These are phyloP conservation scores for Lepiota venenata DNA, from an alignment of 768 basidiomycete species.

Conservation along the genomic window DNA sequence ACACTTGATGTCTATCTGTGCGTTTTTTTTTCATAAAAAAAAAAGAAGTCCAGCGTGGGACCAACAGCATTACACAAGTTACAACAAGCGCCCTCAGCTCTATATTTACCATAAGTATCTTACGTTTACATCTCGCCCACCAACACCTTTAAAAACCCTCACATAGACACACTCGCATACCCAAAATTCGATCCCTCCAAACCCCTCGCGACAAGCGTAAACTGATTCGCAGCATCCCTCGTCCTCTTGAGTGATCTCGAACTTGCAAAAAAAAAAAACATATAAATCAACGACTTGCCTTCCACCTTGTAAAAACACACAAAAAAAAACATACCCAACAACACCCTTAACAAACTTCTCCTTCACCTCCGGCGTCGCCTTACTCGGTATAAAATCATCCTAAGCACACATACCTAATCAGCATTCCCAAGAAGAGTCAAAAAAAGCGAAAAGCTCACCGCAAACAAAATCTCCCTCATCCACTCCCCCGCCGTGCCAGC, in stretches of 20 bases:
- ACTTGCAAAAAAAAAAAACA: constrained; percentile 27
- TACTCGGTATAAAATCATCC: constrained; percentile 72
- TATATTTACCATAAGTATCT: no score
- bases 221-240: constrained; percentile 83
- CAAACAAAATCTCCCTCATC: constrained; percentile 69
- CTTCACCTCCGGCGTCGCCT: constrained; percentile 73
- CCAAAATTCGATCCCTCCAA: constrained; percentile 86
- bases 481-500: constrained; percentile 46
- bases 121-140: no score
- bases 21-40: no score
- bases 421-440: not conserved
- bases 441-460: constrained; percentile 35
- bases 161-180: constrained; percentile 53
- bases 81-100: no score
- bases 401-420: constrained; percentile 21
- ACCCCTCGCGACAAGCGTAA: constrained; percentile 80
- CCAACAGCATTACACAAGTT: no score
- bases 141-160: not conserved
- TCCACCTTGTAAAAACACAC: not conserved
- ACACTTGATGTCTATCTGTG: no score
- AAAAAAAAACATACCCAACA: constrained; percentile 47
- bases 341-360: constrained; percentile 74
- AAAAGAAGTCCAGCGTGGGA: no score
- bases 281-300: not conserved
- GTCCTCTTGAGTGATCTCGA: constrained; percentile 72